Evolutionary conservation across 108 stramenopile species (phyloP), one percentile per base, ranked within the genome.

Genomic region (Aurantiochytrium sp.): DNA sequence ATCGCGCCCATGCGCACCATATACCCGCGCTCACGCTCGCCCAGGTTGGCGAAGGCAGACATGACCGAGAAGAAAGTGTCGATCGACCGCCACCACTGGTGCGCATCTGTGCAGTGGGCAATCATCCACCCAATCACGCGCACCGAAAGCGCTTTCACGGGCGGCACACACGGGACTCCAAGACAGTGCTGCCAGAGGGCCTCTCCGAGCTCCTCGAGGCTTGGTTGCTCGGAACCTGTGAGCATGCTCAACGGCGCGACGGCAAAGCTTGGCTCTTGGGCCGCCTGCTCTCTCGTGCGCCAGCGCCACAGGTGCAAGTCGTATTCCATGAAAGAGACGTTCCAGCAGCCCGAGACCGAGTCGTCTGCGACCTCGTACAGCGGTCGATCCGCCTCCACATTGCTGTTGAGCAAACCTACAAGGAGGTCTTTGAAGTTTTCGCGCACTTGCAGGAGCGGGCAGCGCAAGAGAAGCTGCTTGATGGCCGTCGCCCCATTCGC

Each of bases 111-210:
- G 6, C n/a, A 12, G 30, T 48, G 45, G 6, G 73, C 73, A 42
- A 81, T 12, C 73, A 81, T 81, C 73, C 73, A 81, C 12, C 73
- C 73, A 81, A 81, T 48, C 15, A 41, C 6, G n/a, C 73, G 39
- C 39, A 48, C 42, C 45, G 45, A 41, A 27, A 12, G 39, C 27
- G 73, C n/a, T 24, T 81, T n/a, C 73, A 81, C 42, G 19, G 45
- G 39, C 45, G 73, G 73, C 0, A 81, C 73, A 42, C 73, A 81
- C 36, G 73, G 73, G 24, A 81, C 24, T 22, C 45, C 45, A 24
- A 81, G 73, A 24, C 73, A 81, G 2, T 81, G 42, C n/a, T 41
- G n/a, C 73, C 73, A 81, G 45, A 81, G 73, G 2, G 45, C 45
- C 30, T 81, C 73, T 15, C 59, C 59, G 8, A 65, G 19, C 59